These are phyloP conservation scores for Tardiomyces blankii DNA, from an alignment of 1,139 yeast genomes.

Conservation along the genomic window DNA sequence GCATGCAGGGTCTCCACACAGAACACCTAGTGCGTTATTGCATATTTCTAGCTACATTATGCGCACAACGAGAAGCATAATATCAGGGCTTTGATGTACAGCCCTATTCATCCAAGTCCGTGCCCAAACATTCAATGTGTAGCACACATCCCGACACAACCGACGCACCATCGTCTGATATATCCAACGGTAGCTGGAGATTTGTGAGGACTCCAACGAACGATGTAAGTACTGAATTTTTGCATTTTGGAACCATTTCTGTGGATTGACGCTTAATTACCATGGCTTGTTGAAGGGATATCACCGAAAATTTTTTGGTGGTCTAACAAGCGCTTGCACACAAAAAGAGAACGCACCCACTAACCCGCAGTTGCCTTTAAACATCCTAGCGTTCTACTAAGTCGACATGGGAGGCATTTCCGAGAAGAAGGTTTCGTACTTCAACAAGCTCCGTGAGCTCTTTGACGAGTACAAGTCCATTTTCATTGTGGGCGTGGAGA, in stretches of 20 bases:
- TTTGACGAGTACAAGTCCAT: slow-evolving; percentile 95
- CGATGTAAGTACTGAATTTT: neutral
- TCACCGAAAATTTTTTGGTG: too few relatives aligned
- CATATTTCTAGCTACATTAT: too few relatives aligned
- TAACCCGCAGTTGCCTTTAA: slow-evolving; percentile 51
- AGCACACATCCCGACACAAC: neutral
- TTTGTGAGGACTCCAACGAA: neutral
- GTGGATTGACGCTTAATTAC: too few relatives aligned
- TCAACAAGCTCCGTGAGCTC: slow-evolving; percentile 87
- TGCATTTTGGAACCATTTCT: neutral
- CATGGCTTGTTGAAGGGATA: too few relatives aligned
- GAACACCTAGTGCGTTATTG: too few relatives aligned
- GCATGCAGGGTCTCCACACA: too few relatives aligned
- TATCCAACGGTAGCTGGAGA: neutral
- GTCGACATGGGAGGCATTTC: slow-evolving; percentile 99
- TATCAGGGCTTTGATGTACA: too few relatives aligned
- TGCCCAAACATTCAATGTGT: neutral
- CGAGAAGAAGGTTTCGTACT: slow-evolving; percentile 94
- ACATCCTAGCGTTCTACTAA: slow-evolving; percentile 74
- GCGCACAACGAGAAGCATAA: too few relatives aligned
- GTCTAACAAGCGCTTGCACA: too few relatives aligned
- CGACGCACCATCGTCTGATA: neutral
- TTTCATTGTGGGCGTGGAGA: slow-evolving; percentile 98
- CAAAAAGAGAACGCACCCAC: too few relatives aligned
- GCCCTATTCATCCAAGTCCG: too few relatives aligned